Base-by-base conservation (phyloP, 2,329 filamentous ascomycete species). In the Fusarium coffeatum region DNA sequence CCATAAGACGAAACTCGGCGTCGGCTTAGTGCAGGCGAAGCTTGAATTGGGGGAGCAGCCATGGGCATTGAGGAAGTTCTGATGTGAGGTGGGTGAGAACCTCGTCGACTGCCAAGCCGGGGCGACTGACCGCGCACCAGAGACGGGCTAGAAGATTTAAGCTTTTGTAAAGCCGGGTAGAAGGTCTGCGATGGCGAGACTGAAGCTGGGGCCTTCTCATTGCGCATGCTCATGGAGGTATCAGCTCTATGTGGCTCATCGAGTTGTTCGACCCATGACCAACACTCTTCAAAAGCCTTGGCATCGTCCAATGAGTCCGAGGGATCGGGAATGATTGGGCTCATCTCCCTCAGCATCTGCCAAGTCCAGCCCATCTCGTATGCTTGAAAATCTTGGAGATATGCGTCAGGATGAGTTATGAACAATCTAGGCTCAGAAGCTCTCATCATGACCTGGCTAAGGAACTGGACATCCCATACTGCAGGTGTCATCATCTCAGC, bases 401-500 rank as follows among this genome's bases (percentile, higher is more conserved):
- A 95, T 2, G 90, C 90, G 70, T 92, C 89, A 6, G 90, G 87
- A 62, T 93, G 90, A 2, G 92, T 95, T 61, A 94, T 85, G 79
- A 92, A 95, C 15, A 95, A 85, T 11, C 92, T 86, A 66, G 89
- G 89, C 67, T 87, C 85, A 12, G 87, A 85, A 30, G 89, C 86
- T 73, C 90, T 89, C 92, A 94, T 94, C 74, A 92, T 87, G 40
- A 94, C 87, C 49, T 90, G 89, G 51, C 85, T 85, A 28, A 95
- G 83, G 67, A 94, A 94, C 12, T 87, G 83, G 4, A 90, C 87
- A 54, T 89, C 88, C 92, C 92, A 95, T 5, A 89, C 79, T 2
- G 89, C 86, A 1, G 91, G 88, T 1, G 90, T 93, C 40, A 92
- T 80, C 88, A 94, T 92, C 77, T 94, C 92, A 2, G 88, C 83